Evolutionary conservation across 2,329 filamentous ascomycete species (phyloP), one percentile per base, ranked within the genome.

Genomic region (Nemania diffusa): DNA sequence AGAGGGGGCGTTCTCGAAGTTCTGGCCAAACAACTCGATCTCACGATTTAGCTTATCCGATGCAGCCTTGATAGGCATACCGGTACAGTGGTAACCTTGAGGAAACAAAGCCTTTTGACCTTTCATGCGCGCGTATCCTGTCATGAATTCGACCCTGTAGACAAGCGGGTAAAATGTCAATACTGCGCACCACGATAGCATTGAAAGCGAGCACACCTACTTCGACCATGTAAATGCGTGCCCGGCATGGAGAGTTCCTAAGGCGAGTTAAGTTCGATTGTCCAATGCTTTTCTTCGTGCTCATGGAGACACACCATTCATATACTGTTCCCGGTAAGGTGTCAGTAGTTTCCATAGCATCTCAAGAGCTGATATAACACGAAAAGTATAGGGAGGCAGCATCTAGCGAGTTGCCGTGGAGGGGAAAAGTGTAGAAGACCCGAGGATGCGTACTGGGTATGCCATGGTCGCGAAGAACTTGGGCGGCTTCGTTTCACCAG

Each of bases 171-270:
- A 42, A 42, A 11, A 15, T 13, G 26, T 53, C 15, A 48, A 11
- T 13, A 24, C 17, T 6, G 29, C 15, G 22, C 17, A 20, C 37
- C 29, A 15, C 5, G 13, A 32, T 29, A 6, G 29, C 7, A 11
- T 48, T 26, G n/a, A 48, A 48, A 37, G 20, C 1, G 29, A 37
- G 4, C 27, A 11, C 13, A 24, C 66, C 44, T 51, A 67, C 82
- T 99, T 99, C 77, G 88, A 92, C 68, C 92, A 90, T 24, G 94
- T 96, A 81, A 99, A 98, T 73, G 90, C 91, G 83, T 99, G 96
- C 24, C 96, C 96, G 34, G 92, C 93, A 78, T 98, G 95, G 27
- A 97, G 86, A 67, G 89, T 92, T 8, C 67, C 67, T 63, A 20
- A 15, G 29, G 20, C 24, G 40, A 8, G 20, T 62, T 48, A 44